A percentile compares a stretch with the other conserved stretches of the same genome.
Conservation (phyloP, 2,329 filamentous ascomycete genomes). For the Ambrosiella cleistominuta region DNA sequence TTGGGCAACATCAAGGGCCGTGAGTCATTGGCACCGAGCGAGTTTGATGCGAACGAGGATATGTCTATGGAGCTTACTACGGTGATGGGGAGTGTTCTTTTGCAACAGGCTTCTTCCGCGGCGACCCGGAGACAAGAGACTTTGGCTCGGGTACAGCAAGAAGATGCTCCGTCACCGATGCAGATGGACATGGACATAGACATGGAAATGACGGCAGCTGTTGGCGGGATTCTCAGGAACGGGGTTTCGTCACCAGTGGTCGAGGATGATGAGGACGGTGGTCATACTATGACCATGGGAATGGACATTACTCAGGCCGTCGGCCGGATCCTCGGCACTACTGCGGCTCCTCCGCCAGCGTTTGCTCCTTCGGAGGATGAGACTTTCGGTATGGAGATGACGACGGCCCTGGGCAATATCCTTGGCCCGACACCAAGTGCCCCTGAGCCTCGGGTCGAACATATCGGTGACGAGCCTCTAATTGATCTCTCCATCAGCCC, state of each 20-base stretch:
- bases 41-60: conserved; percentile 39
- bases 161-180: conserved; percentile 15
- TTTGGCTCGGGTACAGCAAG: conserved; percentile 14
- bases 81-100: conserved; percentile 39
- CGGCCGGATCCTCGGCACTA: conserved; percentile 32
- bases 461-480: conserved; percentile 14
- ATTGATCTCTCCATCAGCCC: conserved; percentile 14
- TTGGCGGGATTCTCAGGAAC: conserved; percentile 55
- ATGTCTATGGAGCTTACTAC: conserved; percentile 67
- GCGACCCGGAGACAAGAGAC: conserved; percentile 18
- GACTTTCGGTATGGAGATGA: conserved; percentile 52
- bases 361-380: conserved; percentile 16
- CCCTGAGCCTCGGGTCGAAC: background rate
- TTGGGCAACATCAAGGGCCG: conserved; percentile 48
- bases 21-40: conserved; percentile 17
- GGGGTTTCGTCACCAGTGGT: conserved; percentile 26
- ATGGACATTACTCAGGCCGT: conserved; percentile 48
- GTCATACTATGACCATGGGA: conserved; percentile 22
- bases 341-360: conserved; percentile 10
- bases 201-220: conserved; percentile 79
- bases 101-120: conserved; percentile 11
- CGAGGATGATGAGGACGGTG: conserved; percentile 16
- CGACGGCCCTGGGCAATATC: conserved; percentile 45
- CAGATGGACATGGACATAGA: conserved; percentile 72
- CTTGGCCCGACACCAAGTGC: conserved; percentile 19